Conservation (phyloP, 495 filamentous ascomycete genomes). For the Aspergillus diversus region DNA sequence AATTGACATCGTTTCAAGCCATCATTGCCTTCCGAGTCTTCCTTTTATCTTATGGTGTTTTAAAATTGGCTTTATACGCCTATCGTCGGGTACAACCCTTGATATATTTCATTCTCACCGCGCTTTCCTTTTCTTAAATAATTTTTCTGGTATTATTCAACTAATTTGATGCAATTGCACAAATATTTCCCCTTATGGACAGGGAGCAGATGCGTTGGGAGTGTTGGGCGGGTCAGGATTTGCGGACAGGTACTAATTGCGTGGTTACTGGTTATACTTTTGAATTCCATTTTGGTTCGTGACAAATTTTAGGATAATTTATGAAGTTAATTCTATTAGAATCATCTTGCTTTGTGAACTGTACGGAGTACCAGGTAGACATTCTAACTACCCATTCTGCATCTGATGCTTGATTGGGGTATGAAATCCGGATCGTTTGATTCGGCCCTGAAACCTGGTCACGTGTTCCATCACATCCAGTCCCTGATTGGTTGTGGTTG, state of each 20-base stretch:
- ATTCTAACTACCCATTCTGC: too few species aligned
- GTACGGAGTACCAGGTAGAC: too few species aligned
- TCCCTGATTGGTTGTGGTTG: conserved; percentile 36
- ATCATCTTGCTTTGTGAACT: neutral
- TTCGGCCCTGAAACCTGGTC: conserved; percentile 18
- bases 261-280: neutral
- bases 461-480: conserved; percentile 24
- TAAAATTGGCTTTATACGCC: conserved; percentile 1
- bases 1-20: conserved; percentile 4
- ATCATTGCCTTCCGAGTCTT: neutral
- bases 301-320: neutral
- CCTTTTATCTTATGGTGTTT: conserved; percentile 12
- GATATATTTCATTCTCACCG: neutral
- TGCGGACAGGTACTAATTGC: neutral
- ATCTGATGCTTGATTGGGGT: too few species aligned
- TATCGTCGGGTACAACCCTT: conserved; percentile 1
- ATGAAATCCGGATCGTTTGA: conserved; percentile 1
- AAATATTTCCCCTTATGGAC: conserved; percentile 7
- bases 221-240: conserved; percentile 3
- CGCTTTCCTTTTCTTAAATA: neutral
- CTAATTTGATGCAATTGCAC: conserved; percentile 9
- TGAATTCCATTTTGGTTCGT: neutral
- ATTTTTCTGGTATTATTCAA: neutral
- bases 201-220: conserved; percentile 1
- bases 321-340: too few species aligned